Conservation (phyloP, 164 flowering plant genomes). For the Chimonanthus praecox region DNA sequence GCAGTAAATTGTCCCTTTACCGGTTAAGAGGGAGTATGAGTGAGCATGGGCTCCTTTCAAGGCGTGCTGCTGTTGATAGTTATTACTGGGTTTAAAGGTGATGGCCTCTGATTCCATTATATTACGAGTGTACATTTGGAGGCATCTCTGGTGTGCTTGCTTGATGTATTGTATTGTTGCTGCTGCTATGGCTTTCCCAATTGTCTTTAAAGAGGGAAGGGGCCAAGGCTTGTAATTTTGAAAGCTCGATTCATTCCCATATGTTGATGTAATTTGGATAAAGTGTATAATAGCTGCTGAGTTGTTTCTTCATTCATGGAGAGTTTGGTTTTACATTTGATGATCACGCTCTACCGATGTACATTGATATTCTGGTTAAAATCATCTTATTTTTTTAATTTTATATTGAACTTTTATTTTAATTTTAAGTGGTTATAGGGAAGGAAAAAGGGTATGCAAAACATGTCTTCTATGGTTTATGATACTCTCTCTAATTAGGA, state of each 20-base stretch:
- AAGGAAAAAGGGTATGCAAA: neutral
- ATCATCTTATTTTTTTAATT: neutral
- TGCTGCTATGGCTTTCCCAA: constrained; percentile 10
- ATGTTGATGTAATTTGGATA: constrained; percentile 10
- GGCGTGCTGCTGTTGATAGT: constrained; percentile 29
- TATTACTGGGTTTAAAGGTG: constrained; percentile 32
- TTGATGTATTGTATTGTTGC: constrained; percentile 16
- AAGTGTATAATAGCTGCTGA: constrained; percentile 3
- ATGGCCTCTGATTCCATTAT: constrained; percentile 7
- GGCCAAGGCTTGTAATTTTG: constrained; percentile 30
- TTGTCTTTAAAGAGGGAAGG: constrained; percentile 7
- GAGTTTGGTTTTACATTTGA: neutral
- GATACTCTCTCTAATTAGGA: neutral
- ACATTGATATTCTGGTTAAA: neutral
- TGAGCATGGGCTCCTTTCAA: constrained; percentile 54
- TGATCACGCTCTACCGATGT: neutral
- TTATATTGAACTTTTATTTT: neutral
- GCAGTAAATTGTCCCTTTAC: constrained; percentile 50
- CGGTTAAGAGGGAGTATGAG: constrained; percentile 76
- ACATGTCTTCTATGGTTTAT: too few species aligned
- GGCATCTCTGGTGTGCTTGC: constrained; percentile 15
- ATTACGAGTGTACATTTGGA: constrained; percentile 50
- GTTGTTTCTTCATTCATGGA: neutral
- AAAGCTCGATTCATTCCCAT: constrained; percentile 36
- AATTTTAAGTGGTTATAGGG: neutral